phyloP scores from a whole-genome alignment of 768 basidiomycete species.

The Russula sp. region DNA sequence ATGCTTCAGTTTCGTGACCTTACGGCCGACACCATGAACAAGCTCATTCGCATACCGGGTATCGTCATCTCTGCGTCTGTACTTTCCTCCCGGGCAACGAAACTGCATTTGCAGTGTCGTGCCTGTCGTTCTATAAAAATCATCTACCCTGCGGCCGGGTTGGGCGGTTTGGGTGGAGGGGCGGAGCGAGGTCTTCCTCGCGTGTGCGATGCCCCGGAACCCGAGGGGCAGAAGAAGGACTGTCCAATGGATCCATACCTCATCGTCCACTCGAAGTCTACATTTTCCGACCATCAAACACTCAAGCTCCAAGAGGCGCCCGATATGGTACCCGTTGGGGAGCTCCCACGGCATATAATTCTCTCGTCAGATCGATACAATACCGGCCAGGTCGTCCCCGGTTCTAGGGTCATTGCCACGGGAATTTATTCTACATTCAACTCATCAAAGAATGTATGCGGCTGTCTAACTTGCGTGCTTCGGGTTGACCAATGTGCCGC shows the following conservation, averaged over 20 bases:
- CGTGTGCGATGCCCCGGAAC: slow-evolving; percentile 73
- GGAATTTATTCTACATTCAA: slow-evolving; percentile 98
- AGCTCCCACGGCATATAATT: slow-evolving; percentile 91
- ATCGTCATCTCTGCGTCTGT: slow-evolving; percentile 97
- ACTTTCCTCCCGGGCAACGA: slow-evolving; percentile 87
- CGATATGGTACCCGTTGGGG: slow-evolving; percentile 99
- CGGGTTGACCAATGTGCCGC: neutral
- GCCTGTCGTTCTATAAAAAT: slow-evolving; percentile 77
- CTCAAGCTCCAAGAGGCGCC: slow-evolving; percentile 98
- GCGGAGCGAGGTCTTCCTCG: slow-evolving; percentile 82
- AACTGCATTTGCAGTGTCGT: slow-evolving; percentile 88
- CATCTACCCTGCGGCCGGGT: slow-evolving; percentile 67
- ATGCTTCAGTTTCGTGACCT: slow-evolving; percentile 92
- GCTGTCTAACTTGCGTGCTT: slow-evolving; percentile 25
- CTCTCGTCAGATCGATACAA: slow-evolving; percentile 87
- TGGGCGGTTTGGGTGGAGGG: slow-evolving; percentile 85
- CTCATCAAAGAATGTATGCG: slow-evolving; percentile 66
- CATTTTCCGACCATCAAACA: slow-evolving; percentile 93
- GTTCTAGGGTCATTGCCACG: slow-evolving; percentile 90
- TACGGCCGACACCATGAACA: slow-evolving; percentile 90
- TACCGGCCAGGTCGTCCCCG: slow-evolving; percentile 90
- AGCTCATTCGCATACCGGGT: slow-evolving; percentile 92
- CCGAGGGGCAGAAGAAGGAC: slow-evolving; percentile 84
- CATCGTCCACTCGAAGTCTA: slow-evolving; percentile 90
- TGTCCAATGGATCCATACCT: slow-evolving; percentile 96